Conservation (phyloP, 2,329 filamentous ascomycete species). For the Berkeleyomyces rouxiae region DNA sequence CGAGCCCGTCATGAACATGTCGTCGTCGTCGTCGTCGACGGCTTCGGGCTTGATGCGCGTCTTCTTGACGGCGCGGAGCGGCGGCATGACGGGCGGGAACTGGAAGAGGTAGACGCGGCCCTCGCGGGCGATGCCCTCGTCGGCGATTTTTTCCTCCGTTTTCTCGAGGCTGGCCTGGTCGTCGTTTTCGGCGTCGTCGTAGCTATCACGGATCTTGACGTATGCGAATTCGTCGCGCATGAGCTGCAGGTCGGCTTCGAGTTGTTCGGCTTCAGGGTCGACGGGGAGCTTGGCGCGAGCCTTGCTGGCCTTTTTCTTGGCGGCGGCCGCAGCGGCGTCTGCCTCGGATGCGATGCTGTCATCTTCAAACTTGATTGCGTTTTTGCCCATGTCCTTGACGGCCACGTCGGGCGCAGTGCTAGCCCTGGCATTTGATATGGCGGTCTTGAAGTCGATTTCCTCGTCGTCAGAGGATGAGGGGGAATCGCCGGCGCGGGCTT, state of each 20-base stretch:
- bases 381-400: constrained; percentile 32
- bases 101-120: constrained; percentile 48
- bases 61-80: constrained; percentile 23
- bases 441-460: constrained; percentile 14
- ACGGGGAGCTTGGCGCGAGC: constrained; percentile 14
- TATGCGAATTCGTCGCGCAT: constrained; percentile 25
- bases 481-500: constrained; percentile 6
- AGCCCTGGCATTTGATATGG: constrained; percentile 10
- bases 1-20: not conserved
- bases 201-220: constrained; percentile 9
- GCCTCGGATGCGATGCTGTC: constrained; percentile 17
- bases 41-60: constrained; percentile 10
- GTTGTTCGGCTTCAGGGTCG: constrained; percentile 18
- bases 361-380: constrained; percentile 29
- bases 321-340: constrained; percentile 15
- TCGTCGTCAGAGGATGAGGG: constrained; percentile 6
- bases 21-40: constrained; percentile 1
- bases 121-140: constrained; percentile 20
- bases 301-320: constrained; percentile 18
- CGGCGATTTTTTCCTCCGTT: constrained; percentile 12
- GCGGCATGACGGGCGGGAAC: constrained; percentile 44
- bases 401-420: constrained; percentile 31
- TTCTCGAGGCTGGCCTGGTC: constrained; percentile 6
- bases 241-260: constrained; percentile 25
- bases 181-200: constrained; percentile 8